Conservation (phyloP, 2,329 filamentous ascomycete genomes). For the Aspergillus proliferans region DNA sequence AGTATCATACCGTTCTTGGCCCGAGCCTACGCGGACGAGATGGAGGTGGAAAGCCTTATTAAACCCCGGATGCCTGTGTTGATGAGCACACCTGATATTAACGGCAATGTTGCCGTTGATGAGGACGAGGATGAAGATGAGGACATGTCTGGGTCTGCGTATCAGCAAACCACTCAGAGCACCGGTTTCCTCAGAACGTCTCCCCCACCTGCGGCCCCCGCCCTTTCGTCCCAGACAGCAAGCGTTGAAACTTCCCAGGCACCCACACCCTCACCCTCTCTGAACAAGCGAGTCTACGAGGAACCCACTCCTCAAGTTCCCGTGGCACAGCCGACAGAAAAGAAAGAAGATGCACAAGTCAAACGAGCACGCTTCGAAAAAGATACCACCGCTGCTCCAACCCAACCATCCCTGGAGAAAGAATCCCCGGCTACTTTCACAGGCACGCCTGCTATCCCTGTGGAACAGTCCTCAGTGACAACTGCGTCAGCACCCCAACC, state of each 20-base stretch:
- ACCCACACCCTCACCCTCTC: slow-evolving; percentile 3
- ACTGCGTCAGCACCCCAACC: slow-evolving; percentile 7
- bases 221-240: slow-evolving; percentile 9
- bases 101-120: slow-evolving; percentile 17
- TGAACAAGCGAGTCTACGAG: slow-evolving; percentile 25
- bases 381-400: not conserved
- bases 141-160: slow-evolving; percentile 11
- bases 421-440: slow-evolving; percentile 14
- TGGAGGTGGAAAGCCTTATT: slow-evolving; percentile 65
- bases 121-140: slow-evolving; percentile 27
- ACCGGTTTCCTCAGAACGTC: slow-evolving; percentile 19
- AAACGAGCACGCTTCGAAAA: slow-evolving; percentile 30
- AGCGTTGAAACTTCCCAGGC: slow-evolving; percentile 8
- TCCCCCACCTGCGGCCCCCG: slow-evolving; percentile 6
- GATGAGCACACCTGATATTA: slow-evolving; percentile 24
- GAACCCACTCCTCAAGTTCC: slow-evolving; percentile 9
- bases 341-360: slow-evolving; percentile 12
- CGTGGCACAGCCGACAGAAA: not conserved
- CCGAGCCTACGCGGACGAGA: slow-evolving; percentile 56
- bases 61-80: slow-evolving; percentile 47
- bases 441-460: slow-evolving; percentile 9
- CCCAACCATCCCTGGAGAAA: slow-evolving; percentile 6
- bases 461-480: slow-evolving; percentile 2
- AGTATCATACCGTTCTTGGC: slow-evolving; percentile 77
- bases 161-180: slow-evolving; percentile 10